phyloP scores from a whole-genome alignment of 2,329 filamentous ascomycete species.

The Huntiella abstrusa region DNA sequence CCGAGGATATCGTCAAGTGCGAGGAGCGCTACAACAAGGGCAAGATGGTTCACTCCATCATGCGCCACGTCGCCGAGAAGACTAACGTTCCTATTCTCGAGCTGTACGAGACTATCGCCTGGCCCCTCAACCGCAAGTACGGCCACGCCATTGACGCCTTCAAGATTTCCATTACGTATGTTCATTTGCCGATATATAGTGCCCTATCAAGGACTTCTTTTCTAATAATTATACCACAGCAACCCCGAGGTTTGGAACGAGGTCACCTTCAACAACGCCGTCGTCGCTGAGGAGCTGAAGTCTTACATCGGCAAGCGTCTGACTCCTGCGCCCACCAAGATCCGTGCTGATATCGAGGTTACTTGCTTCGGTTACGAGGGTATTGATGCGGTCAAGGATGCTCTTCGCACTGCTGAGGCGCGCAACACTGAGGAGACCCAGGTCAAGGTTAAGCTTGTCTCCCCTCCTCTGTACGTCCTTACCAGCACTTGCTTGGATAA shows the following conservation, averaged over 20 bases:
- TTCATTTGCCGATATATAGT: conserved; percentile 10
- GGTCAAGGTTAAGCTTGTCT: conserved; percentile 98
- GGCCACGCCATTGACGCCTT: conserved; percentile 95
- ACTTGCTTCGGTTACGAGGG: conserved; percentile 92
- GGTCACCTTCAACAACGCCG: conserved; percentile 68
- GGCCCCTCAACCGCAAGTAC: conserved; percentile 96
- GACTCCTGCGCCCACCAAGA: conserved; percentile 96
- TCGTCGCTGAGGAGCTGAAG: conserved; percentile 75
- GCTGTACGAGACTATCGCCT: conserved; percentile 84
- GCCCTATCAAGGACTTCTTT: neutral
- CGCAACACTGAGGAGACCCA: conserved; percentile 82
- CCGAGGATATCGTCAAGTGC: conserved; percentile 95
- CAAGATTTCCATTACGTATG: conserved; percentile 94
- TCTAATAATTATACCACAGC: conserved; percentile 22
- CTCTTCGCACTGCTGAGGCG: conserved; percentile 77
- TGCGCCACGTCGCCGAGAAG: conserved; percentile 97
- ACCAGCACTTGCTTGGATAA: conserved; percentile 95
- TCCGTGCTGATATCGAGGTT: conserved; percentile 92
- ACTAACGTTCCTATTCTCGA: conserved; percentile 84
- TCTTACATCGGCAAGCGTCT: conserved; percentile 93
- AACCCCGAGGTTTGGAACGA: conserved; percentile 95
- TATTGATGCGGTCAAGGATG: conserved; percentile 92
- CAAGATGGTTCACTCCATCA: conserved; percentile 98
- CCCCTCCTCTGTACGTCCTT: conserved; percentile 86
- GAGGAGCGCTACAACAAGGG: conserved; percentile 99